Evolutionary conservation across 2,329 filamentous ascomycete genomes (phyloP).

Genomic region (Aphanoascus verrucosus): DNA sequence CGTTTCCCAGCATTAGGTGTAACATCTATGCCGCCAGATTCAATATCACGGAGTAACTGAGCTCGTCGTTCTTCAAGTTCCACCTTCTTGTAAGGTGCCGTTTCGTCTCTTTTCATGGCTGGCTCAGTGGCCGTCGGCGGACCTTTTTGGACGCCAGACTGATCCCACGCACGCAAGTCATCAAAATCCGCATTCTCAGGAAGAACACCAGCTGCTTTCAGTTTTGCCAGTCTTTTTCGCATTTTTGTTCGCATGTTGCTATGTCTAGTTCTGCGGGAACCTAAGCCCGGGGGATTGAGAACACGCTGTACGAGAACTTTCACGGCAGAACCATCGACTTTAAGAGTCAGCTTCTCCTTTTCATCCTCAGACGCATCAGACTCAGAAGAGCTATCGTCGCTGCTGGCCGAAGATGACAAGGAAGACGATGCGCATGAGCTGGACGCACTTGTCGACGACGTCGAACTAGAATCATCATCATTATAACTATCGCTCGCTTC

Average conservation of each 20-base stretch:
- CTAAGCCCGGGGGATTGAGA: constrained; percentile 38
- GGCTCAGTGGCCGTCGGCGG: background rate
- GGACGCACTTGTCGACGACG: constrained; percentile 18
- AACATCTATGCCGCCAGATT: constrained; percentile 44
- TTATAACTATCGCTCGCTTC: too few relatives aligned
- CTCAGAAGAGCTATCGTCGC: constrained; percentile 20
- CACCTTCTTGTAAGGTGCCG: constrained; percentile 21
- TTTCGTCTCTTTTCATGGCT: constrained; percentile 17
- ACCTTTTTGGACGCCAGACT: background rate
- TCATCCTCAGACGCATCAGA: constrained; percentile 19
- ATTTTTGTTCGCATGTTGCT: constrained; percentile 47
- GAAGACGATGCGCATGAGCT: constrained; percentile 14
- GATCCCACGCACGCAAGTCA: constrained; percentile 37
- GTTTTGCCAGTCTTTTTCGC: constrained; percentile 39
- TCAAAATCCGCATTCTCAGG: constrained; percentile 41
- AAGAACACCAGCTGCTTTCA: constrained; percentile 46
- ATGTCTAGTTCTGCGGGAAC: constrained; percentile 41
- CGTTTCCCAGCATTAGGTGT: constrained; percentile 7
- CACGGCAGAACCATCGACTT: constrained; percentile 9
- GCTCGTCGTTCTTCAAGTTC: constrained; percentile 44
- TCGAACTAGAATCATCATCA: constrained; percentile 18
- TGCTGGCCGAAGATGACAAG: constrained; percentile 14
- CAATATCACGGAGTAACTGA: constrained; percentile 43
- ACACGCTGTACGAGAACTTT: constrained; percentile 14
- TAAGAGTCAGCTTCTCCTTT: constrained; percentile 24